These are phyloP conservation scores for Lichina pygmaea DNA, from an alignment of 495 filamentous ascomycete species.

Conservation along the genomic window DNA sequence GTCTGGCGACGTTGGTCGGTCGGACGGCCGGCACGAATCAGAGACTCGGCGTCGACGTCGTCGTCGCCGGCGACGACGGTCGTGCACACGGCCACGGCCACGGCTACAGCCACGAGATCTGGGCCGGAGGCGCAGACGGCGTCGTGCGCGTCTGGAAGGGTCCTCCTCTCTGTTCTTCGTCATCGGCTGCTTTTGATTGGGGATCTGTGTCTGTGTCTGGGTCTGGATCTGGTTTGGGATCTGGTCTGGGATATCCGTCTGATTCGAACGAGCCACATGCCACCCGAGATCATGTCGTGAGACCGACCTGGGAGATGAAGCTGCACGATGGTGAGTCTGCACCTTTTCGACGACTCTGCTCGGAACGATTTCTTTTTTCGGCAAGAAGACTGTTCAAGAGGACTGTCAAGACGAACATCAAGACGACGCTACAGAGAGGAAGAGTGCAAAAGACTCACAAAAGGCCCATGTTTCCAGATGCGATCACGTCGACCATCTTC, in stretches of 20 bases:
- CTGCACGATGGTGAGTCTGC: slow-evolving; percentile 22
- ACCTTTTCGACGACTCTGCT: background rate
- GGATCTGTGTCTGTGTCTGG: too few species aligned
- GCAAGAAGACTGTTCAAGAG: background rate
- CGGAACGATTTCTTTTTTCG: background rate
- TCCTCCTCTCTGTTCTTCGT: slow-evolving; percentile 22
- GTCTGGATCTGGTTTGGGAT: too few species aligned
- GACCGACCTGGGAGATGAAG: slow-evolving; percentile 29
- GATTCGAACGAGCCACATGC: too few species aligned
- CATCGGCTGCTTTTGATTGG: too few species aligned
- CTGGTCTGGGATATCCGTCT: too few species aligned
- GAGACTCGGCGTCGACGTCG: slow-evolving; percentile 46
- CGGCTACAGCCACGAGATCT: slow-evolving; percentile 35
- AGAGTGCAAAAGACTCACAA: too few species aligned
- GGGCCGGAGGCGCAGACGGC: slow-evolving; percentile 68
- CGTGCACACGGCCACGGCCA: background rate
- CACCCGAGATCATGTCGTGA: slow-evolving; percentile 11
- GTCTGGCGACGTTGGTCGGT: slow-evolving; percentile 43
- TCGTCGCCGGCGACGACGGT: slow-evolving; percentile 13
- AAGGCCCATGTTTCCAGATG: slow-evolving; percentile 10
- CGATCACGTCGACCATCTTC: slow-evolving; percentile 34
- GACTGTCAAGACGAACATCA: background rate
- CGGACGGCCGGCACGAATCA: slow-evolving; percentile 51
- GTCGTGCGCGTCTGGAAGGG: slow-evolving; percentile 49
- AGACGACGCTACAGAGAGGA: too few species aligned